Evolutionary conservation across 192 early-diverging fungal genomes (phyloP), one percentile per base, ranked within the genome.

Genomic region (Mortierella claussenii): DNA sequence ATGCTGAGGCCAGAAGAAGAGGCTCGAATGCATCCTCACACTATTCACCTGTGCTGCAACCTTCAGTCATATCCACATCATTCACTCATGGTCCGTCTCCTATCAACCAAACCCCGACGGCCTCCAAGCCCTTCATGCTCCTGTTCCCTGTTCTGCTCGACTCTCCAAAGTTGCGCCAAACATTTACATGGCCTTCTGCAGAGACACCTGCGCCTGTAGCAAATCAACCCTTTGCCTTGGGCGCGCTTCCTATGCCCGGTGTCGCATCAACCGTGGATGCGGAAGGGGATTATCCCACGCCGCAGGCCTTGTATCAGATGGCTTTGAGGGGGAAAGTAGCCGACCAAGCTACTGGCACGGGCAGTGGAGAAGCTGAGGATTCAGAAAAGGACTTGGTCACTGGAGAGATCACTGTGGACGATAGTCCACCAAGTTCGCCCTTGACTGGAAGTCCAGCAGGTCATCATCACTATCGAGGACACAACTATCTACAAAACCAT

Each of bases 151-250:
- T 75, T 0, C 44, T 63, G 0, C 31, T 75, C 8, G 57, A 60
- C 31, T 75, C 71, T 5, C 34, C 71, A 6, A 58, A 58, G 26
- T 26, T 75, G 34, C 55, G 71, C 2, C 71, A 75, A 33, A 64
- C 71, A 9, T 75, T 75, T 48, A 7, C 54, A 1, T 75, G 71
- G 71, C 71, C 71, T 2, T 55, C 63, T 7, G 24, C 32, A 7
- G 55, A 55, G 2, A 65, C 71, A 0, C 57, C 71, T 0, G 56
- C 69, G 4, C 49, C n/a, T n/a, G n/a, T n/a, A n/a, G n/a, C 63
- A 4, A 17, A 33, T 12, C 18, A 1, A 2, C 13, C 40, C 4
- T 34, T 24, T 1, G 8, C 17, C 0, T 47, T 43, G 27, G 50
- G 43, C 27, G 33, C 26, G 12, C 18, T 23, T 2, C 10, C 32